Conservation (phyloP, 2,329 filamentous ascomycete species). For the Didymella exigua region DNA sequence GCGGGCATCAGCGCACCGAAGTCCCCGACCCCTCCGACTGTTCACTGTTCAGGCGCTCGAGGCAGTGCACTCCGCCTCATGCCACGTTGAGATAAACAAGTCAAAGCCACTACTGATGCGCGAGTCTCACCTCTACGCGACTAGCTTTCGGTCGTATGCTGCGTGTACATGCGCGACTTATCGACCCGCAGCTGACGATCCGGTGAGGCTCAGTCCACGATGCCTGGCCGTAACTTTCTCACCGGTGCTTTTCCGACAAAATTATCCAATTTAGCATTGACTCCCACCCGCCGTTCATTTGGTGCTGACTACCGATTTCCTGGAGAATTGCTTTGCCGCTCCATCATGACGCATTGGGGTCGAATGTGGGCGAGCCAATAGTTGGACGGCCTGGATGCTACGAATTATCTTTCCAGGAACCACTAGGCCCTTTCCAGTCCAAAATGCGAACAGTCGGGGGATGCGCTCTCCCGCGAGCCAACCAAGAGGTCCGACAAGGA, state of each 20-base stretch:
- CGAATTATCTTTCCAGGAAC: background rate
- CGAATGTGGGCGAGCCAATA: conserved; percentile 13
- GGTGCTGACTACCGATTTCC: conserved; percentile 2
- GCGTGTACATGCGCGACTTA: background rate
- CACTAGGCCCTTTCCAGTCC: conserved; percentile 7
- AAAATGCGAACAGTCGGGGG: conserved; percentile 15
- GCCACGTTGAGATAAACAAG: conserved; percentile 14
- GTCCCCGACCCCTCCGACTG: conserved; percentile 1
- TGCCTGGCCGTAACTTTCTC: background rate
- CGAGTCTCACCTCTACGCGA: conserved; percentile 1
- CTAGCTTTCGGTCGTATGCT: background rate
- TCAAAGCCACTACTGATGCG: conserved; percentile 6
- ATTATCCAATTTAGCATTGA: background rate
- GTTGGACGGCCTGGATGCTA: background rate
- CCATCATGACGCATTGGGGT: conserved; percentile 10
- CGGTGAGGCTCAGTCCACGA: conserved; percentile 12
- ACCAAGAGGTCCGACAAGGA: conserved; percentile 3
- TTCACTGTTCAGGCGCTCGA: conserved; percentile 9
- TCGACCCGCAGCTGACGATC: background rate
- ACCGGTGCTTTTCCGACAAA: conserved; percentile 1
- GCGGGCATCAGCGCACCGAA: background rate
- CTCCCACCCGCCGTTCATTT: background rate
- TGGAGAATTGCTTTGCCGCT: conserved; percentile 15
- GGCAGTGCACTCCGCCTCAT: conserved; percentile 17
- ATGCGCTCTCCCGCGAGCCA: background rate